These are phyloP conservation scores for Amborella trichopoda DNA, from an alignment of 164 flowering plant genomes.

Conservation along the genomic window DNA sequence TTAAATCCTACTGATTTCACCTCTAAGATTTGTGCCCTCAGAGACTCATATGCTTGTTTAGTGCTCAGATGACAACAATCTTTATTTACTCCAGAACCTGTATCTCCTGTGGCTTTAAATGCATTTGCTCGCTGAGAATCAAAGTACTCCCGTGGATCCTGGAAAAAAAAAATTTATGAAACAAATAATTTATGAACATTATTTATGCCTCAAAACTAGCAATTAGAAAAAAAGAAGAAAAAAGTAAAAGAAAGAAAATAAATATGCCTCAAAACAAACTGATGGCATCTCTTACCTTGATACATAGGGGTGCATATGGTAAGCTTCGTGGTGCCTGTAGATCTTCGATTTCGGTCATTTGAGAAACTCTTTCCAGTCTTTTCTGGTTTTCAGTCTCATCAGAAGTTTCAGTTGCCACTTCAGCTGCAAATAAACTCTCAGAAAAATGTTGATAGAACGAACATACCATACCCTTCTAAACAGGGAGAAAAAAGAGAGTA, in stretches of 20 bases:
- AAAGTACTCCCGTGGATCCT: slow-evolving; percentile 98
- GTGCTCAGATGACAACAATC: slow-evolving; percentile 35
- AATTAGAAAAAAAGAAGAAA: background rate
- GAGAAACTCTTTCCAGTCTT: slow-evolving; percentile 31
- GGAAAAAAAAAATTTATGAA: slow-evolving; percentile 8
- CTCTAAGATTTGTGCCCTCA: slow-evolving; percentile 45
- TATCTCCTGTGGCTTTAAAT: slow-evolving; percentile 48
- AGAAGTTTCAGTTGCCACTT: slow-evolving; percentile 36
- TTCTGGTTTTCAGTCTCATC: slow-evolving; percentile 32
- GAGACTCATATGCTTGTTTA: slow-evolving; percentile 51
- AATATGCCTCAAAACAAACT: background rate
- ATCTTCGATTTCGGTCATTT: slow-evolving; percentile 81
- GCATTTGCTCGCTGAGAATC: slow-evolving; percentile 95
- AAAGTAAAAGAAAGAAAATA: background rate
- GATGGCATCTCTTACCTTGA: slow-evolving; percentile 46
- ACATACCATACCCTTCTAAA: background rate
- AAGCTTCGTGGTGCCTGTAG: slow-evolving; percentile 62
- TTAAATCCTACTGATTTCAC: slow-evolving; percentile 44
- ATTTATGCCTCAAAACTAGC: too few species aligned
- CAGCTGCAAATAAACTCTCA: slow-evolving; percentile 25
- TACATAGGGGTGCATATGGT: slow-evolving; percentile 78
- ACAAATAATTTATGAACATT: too few species aligned
- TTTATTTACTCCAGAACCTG: slow-evolving; percentile 25
- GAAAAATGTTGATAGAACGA: too few species aligned
- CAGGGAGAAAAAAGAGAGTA: slow-evolving; percentile 4